Evolutionary conservation across 495 filamentous ascomycete species (phyloP).

Genomic region (Immersiella caudata): DNA sequence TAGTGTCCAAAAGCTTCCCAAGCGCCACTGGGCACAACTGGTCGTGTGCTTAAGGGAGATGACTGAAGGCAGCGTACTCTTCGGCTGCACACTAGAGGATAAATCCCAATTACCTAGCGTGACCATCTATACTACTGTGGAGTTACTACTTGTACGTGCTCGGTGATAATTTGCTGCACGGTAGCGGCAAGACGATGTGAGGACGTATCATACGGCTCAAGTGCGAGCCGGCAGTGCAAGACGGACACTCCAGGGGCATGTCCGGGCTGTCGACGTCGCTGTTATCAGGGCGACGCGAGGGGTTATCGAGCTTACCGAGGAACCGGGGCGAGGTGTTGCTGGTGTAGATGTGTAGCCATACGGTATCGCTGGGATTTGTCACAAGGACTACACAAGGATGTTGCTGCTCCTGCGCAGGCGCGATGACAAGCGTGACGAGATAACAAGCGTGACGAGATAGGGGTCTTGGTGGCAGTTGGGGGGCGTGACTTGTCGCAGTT

Average conservation of each 20-base stretch:
- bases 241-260: neutral
- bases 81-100: too few species aligned
- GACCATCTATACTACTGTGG: too few species aligned
- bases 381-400: neutral
- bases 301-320: neutral
- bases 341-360: constrained; percentile 4
- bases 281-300: neutral
- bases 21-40: too few species aligned
- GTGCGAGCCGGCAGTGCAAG: neutral
- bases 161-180: too few species aligned
- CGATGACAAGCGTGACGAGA: too few species aligned
- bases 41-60: too few species aligned
- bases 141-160: too few species aligned
- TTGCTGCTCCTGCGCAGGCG: neutral
- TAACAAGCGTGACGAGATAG: neutral
- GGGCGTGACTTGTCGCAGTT: neutral
- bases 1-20: too few species aligned
- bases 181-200: neutral
- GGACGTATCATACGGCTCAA: constrained; percentile 3
- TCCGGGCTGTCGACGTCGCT: neutral
- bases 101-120: too few species aligned
- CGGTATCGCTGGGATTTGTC: neutral
- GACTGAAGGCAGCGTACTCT: too few species aligned
- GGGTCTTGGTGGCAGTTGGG: neutral
- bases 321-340: constrained; percentile 3